Percentiles rank a stretch among this genome's conserved stretches.
Evolutionary conservation across 495 filamentous ascomycete species (phyloP).

Genomic region (Oidiodendron maius): DNA sequence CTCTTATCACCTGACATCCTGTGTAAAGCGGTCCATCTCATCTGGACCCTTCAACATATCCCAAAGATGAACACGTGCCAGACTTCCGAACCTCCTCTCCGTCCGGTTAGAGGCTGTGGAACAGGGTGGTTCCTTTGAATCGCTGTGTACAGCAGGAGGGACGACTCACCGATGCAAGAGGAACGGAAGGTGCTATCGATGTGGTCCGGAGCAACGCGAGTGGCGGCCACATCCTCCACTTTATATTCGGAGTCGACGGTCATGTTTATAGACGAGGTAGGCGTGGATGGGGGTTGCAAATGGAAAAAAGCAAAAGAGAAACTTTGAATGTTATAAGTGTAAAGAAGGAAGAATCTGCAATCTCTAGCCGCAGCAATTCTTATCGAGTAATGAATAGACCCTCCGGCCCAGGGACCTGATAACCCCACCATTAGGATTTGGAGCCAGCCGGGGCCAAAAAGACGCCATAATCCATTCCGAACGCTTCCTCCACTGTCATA

Average conservation of each 20-base stretch:
- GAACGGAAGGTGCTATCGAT: conserved; percentile 71
- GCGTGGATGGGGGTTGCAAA: neutral
- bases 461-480: no score
- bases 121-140: no score
- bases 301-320: neutral
- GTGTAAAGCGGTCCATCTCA: neutral
- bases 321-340: neutral
- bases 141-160: no score
- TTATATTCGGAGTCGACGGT: conserved; percentile 29
- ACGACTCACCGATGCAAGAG: conserved; percentile 56
- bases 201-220: conserved; percentile 43
- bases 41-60: neutral
- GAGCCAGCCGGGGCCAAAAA: neutral
- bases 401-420: conserved; percentile 8
- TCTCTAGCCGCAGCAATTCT: conserved; percentile 7
- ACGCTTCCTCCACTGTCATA: no score
- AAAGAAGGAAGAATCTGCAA: neutral
- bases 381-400: conserved; percentile 20
- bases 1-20: no score
- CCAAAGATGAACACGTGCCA: neutral
- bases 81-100: neutral
- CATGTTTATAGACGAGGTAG: conserved; percentile 11
- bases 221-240: conserved; percentile 39
- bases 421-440: conserved; percentile 8
- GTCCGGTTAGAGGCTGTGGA: no score